phyloP scores from a whole-genome alignment of 306 rosid species.

The Prinsepia uniflora region DNA sequence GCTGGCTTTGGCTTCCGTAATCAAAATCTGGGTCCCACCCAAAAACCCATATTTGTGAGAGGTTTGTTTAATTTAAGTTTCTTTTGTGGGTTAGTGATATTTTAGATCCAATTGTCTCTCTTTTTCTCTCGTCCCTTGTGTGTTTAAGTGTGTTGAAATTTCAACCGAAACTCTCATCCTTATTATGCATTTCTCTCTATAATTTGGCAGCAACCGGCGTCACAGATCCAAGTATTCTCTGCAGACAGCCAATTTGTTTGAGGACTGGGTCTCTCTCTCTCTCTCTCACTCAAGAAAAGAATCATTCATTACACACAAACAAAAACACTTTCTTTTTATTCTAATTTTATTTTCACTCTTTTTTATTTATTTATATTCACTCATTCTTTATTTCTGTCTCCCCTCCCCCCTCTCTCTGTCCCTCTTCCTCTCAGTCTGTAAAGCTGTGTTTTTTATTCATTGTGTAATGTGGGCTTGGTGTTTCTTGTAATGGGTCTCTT shows the following conservation, averaged over 20 bases:
- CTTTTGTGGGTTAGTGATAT: neutral
- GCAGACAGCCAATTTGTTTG: conserved; percentile 16
- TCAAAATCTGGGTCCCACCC: conserved; percentile 22
- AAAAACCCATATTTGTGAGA: neutral
- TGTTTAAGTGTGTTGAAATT: conserved; percentile 22
- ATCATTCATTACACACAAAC: conserved; percentile 33
- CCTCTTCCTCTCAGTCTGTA: conserved; percentile 12
- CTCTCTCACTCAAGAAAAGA: conserved; percentile 39
- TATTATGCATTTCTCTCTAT: neutral
- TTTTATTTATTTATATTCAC: conserved; percentile 27
- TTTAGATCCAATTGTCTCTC: neutral
- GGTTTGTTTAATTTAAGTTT: neutral
- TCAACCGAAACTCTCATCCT: conserved; percentile 25
- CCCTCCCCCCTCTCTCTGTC: neutral
- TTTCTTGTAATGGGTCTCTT: conserved; percentile 29
- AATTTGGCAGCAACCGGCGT: conserved; percentile 19
- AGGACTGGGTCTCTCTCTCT: conserved; percentile 20
- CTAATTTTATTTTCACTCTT: conserved; percentile 2
- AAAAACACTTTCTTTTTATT: neutral
- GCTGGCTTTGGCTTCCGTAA: neutral
- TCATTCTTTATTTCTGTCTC: conserved; percentile 5
- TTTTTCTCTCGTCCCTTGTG: conserved; percentile 22
- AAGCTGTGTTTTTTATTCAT: conserved; percentile 17
- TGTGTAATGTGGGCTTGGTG: conserved; percentile 33
- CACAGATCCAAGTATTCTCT: conserved; percentile 14